Conservation (phyloP, 176 grass and related monocot species). For the Aegilops umbellulata region DNA sequence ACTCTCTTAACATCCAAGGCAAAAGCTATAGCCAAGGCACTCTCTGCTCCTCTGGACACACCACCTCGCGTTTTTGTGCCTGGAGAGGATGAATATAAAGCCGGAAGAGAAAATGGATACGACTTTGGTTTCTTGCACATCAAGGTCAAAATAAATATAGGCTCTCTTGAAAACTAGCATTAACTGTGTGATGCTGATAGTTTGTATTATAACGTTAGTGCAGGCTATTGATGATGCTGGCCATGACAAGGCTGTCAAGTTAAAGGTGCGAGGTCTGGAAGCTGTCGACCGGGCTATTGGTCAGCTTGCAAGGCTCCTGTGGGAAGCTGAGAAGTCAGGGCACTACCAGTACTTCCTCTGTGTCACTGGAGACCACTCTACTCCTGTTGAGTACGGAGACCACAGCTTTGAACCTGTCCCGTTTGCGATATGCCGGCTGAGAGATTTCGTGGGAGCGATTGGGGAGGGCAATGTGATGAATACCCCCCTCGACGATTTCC, state of each 20-base stretch:
- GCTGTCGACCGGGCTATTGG: constrained; percentile 79
- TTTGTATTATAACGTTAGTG: neutral
- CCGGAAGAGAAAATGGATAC: constrained; percentile 63
- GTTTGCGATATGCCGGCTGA: constrained; percentile 65
- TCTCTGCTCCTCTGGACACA: constrained; percentile 63
- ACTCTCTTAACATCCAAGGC: constrained; percentile 91
- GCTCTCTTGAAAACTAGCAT: neutral
- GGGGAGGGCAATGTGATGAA: constrained; percentile 61
- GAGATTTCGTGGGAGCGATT: constrained; percentile 57
- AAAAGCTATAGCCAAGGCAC: constrained; percentile 78
- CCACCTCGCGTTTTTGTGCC: constrained; percentile 79
- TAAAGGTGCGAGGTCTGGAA: constrained; percentile 83
- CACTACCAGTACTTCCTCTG: constrained; percentile 72
- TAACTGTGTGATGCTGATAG: constrained; percentile 7
- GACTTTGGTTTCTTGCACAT: constrained; percentile 97
- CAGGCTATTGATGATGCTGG: constrained; percentile 96
- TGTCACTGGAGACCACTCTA: constrained; percentile 93
- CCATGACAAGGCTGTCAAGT: constrained; percentile 86
- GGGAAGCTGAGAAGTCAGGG: constrained; percentile 75
- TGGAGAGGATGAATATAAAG: constrained; percentile 72
- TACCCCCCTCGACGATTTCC: constrained; percentile 65
- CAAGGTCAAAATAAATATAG: constrained; percentile 52
- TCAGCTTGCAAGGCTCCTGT: constrained; percentile 76
- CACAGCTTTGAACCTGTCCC: constrained; percentile 91
- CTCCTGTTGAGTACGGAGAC: constrained; percentile 90